Evolutionary conservation across 2,329 filamentous ascomycete genomes (phyloP).

Genomic region (Calonectria hongkongensis): DNA sequence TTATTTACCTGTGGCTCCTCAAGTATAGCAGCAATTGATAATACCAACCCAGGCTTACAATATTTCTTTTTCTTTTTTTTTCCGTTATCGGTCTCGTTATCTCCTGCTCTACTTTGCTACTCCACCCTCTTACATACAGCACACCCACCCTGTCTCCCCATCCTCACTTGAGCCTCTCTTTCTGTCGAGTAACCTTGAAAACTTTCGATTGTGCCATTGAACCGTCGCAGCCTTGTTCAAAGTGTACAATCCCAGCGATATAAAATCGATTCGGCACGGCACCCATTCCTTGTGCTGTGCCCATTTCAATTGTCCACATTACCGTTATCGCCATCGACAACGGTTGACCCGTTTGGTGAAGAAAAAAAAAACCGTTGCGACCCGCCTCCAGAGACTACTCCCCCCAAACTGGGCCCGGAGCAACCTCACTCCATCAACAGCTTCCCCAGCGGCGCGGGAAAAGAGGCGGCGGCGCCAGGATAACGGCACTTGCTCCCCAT

Average conservation of each 20-base stretch:
- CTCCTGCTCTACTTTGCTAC: background rate
- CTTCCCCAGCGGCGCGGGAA: constrained; percentile 21
- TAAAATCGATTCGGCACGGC: background rate
- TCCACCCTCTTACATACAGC: constrained; percentile 14
- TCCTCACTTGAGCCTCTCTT: constrained; percentile 1
- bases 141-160: constrained; percentile 7
- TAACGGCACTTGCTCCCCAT: background rate
- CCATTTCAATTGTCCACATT: constrained; percentile 1
- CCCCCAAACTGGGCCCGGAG: background rate
- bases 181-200: background rate
- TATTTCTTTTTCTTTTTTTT: background rate
- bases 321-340: constrained; percentile 18
- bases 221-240: background rate
- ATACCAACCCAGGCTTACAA: background rate
- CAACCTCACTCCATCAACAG: constrained; percentile 29
- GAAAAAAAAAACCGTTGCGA: constrained; percentile 29
- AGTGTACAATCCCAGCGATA: background rate
- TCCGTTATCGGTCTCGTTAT: background rate
- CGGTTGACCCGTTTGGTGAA: background rate
- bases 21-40: background rate
- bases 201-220: background rate
- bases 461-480: constrained; percentile 11
- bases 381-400: constrained; percentile 17
- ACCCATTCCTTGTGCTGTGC: background rate
- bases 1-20: background rate